Percentiles rank a stretch among this genome's conserved stretches.
These are phyloP conservation scores for Trichoderma sp. DNA, from an alignment of 2,329 filamentous ascomycete species.

Conservation along the genomic window DNA sequence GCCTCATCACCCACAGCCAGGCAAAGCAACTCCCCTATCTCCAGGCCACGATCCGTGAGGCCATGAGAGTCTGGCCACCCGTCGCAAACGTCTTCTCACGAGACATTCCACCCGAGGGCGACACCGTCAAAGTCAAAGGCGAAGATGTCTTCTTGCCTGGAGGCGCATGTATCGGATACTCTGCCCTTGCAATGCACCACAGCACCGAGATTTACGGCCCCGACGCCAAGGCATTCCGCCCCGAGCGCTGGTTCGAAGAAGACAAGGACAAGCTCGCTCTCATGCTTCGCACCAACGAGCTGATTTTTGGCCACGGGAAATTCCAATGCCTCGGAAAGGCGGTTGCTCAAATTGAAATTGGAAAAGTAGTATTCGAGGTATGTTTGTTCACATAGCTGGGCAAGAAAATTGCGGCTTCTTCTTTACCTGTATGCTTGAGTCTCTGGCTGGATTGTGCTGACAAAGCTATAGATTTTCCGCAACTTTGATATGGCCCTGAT, in stretches of 20 bases:
- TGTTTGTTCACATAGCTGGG: not conserved
- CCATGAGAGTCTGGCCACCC: conserved; percentile 32
- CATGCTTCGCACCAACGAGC: conserved; percentile 37
- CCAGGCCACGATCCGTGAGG: conserved; percentile 48
- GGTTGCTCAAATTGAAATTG: conserved; percentile 39
- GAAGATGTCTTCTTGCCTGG: conserved; percentile 41
- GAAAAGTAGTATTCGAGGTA: conserved; percentile 44
- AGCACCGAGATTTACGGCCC: conserved; percentile 34
- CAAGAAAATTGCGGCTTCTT: not conserved
- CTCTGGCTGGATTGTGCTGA: not conserved
- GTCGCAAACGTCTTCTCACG: conserved; percentile 31
- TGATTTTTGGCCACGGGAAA: conserved; percentile 40
- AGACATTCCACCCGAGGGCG: conserved; percentile 24
- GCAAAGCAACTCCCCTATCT: conserved; percentile 42
- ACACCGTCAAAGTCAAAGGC: conserved; percentile 31
- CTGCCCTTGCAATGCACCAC: conserved; percentile 34
- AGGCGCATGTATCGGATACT: conserved; percentile 33
- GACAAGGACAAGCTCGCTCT: conserved; percentile 28
- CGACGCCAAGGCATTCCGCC: conserved; percentile 35
- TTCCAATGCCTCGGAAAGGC: conserved; percentile 40
- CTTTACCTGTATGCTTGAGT: no score
- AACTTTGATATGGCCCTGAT: conserved; percentile 32
- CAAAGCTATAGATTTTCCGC: conserved; percentile 28
- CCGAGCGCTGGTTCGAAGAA: conserved; percentile 40
- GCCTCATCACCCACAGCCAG: conserved; percentile 38